Conservation (phyloP, 352 stramenopile genomes). For the Globisporangium spiculum region DNA sequence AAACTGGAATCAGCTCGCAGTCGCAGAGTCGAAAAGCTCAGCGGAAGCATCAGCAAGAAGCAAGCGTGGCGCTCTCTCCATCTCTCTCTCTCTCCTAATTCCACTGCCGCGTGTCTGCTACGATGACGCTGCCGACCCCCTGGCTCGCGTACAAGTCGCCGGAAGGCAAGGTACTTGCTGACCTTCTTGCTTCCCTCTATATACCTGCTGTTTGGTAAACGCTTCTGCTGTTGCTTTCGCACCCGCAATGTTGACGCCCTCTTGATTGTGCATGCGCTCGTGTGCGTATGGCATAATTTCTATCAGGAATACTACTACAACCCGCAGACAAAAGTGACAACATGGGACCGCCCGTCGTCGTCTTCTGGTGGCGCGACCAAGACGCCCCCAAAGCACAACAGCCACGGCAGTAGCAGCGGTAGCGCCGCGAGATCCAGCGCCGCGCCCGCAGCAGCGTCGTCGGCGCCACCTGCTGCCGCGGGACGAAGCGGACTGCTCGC, state of each 20-base stretch:
- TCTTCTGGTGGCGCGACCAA: constrained; percentile 25
- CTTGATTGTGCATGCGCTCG: background rate
- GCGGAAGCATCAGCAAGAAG: background rate
- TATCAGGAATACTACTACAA: constrained; percentile 90
- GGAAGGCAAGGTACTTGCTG: constrained; percentile 69
- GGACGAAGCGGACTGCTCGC: constrained; percentile 51
- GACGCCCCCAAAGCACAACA: constrained; percentile 36
- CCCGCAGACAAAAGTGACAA: constrained; percentile 84
- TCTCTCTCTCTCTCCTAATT: background rate
- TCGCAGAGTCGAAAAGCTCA: background rate
- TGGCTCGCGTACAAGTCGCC: constrained; percentile 87
- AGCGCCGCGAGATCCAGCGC: background rate
- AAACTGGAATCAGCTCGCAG: background rate
- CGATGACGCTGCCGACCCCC: constrained; percentile 75
- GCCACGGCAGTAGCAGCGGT: constrained; percentile 24
- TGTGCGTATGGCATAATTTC: background rate
- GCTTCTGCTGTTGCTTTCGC: background rate
- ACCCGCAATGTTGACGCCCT: background rate
- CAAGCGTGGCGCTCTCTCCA: background rate
- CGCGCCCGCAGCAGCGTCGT: background rate
- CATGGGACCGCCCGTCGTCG: constrained; percentile 62
- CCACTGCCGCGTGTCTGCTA: background rate
- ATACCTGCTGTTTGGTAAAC: background rate
- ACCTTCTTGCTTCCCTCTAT: background rate
- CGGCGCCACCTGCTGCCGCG: constrained; percentile 24